Evolutionary conservation across 169 alveolate genomes (phyloP), one percentile per base, ranked within the genome.

Genomic region (Besnoitia besnoiti): DNA sequence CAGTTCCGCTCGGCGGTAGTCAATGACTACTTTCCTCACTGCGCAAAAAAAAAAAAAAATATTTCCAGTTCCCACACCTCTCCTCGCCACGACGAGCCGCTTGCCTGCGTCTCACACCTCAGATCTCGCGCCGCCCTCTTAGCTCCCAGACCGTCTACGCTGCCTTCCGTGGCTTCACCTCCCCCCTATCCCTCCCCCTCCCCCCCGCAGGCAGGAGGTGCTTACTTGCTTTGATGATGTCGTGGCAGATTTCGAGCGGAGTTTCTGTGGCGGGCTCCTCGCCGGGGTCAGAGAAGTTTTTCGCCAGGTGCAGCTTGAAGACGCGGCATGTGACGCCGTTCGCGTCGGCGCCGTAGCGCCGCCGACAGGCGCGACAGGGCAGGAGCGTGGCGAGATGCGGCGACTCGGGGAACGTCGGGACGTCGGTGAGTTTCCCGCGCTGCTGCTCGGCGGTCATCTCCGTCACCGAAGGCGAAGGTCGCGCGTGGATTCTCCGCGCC

Each of bases 241-340:
- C 82, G 21, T 37, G 82, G 21, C 82, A 73, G 0, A 73, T 73
- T 8, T 73, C 82, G 24, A 73, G 14, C 8, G 82, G 82, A 24
- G 82, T 73, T 35, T 73, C 82, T 16, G 82, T 73, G 44, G 82
- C 82, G n/a, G 46, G 46, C n/a, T 73, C 46, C n/a, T 73, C 82
- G 5, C 82, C 82, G 8, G 82, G 46, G 44, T 73, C 82, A 0
- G 82, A 73, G 46, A 35, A 73, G 46, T n/a, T 35, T 30, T 37
- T 73, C n/a, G 8, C 82, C 8, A 73, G 44, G 46, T 73, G 82
- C 44, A 73, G 39, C 27, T 37, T n/a, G 46, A 35, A 73, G 82
- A 73, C n/a, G 44, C 82, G 82, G 24, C 82, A 73, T 1, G 46
- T 35, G 82, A 73, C 82, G 1, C 82, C 82, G 82, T n/a, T 73